Evolutionary conservation across 306 rosid genomes (phyloP), one percentile per base, ranked within the genome.

Genomic region (Quercus variabilis): DNA sequence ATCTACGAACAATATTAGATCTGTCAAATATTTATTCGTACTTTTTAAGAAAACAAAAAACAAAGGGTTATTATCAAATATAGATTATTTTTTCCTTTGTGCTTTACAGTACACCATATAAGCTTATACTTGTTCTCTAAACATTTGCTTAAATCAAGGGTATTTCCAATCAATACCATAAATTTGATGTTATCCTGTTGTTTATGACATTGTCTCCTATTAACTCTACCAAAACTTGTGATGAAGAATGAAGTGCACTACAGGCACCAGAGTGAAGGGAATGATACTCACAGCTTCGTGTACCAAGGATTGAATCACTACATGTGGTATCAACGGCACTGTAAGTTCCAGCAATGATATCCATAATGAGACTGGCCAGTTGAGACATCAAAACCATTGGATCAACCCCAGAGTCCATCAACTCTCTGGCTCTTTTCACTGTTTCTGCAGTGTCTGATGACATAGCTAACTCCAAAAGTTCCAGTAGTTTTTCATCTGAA

Each of bases 351-450:
- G 98, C 98, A 83, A 95, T 95, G 76, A 95, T 91, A 83, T 95
- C 99, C 99, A 95, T 95, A 78, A 95, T 95, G 70, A 95, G 90
- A 81, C 91, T 90, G 65, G 99, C 97, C 69, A 95, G 89, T 84
- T 95, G 99, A 84, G 97, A 87, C 96, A 93, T 93, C 79, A 95
- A 93, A 86, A 90, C 94, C 89, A 91, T 82, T 73, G 99, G 99
- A 90, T 93, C 98, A 81, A 89, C 92, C 68, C 97, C 98, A 10
- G 94, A 90, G 80, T 95, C 97, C 97, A 95, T 95, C 94, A 95
- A 79, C 80, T 93, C 97, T 81, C 99, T 91, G 74, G 99, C 93
- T 79, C 88, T 89, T 84, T 91, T 95, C 86, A 95, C 99, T 7
- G 99, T 95, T 88, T 93, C 97, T 67, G 92, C 91, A 46, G 97